These are phyloP conservation scores for Plenodomus biglobosus DNA, from an alignment of 2,329 filamentous ascomycete genomes.

Conservation along the genomic window DNA sequence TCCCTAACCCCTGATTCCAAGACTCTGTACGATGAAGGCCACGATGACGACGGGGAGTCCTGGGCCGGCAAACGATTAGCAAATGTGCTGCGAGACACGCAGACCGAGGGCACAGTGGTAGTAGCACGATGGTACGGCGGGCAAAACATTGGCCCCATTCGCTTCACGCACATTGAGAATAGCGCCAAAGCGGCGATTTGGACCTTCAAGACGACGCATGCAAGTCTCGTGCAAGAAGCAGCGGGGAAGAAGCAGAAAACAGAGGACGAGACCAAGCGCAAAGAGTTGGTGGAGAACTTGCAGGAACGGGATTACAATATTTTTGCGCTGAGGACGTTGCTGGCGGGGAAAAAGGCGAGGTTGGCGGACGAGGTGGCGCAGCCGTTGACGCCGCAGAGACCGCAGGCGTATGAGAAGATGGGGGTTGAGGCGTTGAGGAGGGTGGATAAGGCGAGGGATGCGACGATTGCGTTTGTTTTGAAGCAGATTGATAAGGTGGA, in stretches of 20 bases:
- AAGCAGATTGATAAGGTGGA: conserved; percentile 57
- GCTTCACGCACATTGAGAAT: conserved; percentile 57
- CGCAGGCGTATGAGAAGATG: conserved; percentile 48
- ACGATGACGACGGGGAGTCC: conserved; percentile 58
- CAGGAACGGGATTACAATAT: conserved; percentile 53
- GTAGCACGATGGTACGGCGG: conserved; percentile 60
- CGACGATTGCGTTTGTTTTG: conserved; percentile 55
- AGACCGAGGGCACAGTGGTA: conserved; percentile 51
- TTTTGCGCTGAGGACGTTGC: conserved; percentile 48
- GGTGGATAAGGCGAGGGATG: conserved; percentile 55
- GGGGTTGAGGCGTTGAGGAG: conserved; percentile 44
- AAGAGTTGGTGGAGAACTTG: conserved; percentile 42
- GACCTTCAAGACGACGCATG: conserved; percentile 43
- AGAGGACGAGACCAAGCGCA: conserved; percentile 39
- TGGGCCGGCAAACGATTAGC: conserved; percentile 53
- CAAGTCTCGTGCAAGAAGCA: conserved; percentile 37
- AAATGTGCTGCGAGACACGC: conserved; percentile 50
- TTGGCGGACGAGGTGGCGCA: conserved; percentile 26
- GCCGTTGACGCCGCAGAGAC: conserved; percentile 34
- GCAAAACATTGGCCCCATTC: conserved; percentile 54
- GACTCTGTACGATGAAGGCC: conserved; percentile 47
- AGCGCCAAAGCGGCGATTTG: conserved; percentile 52
- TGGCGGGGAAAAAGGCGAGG: conserved; percentile 47
- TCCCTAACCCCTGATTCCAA: conserved; percentile 44
- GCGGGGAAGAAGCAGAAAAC: conserved; percentile 42